phyloP scores from a whole-genome alignment of 2,329 filamentous ascomycete species.

The Colletotrichum agaves region DNA sequence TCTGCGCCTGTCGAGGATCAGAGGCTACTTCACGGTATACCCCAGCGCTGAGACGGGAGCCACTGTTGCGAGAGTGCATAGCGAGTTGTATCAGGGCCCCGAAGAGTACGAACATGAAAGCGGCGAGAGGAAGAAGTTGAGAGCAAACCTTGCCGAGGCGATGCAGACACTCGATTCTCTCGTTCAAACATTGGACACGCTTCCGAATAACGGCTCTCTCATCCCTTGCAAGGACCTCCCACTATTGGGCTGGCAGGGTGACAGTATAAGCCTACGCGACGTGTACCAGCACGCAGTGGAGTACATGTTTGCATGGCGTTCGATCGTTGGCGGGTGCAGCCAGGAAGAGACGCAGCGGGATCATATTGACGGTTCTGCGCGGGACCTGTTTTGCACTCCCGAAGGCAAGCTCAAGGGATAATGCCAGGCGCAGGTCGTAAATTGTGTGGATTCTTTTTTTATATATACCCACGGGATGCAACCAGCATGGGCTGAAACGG shows the following conservation, averaged over 20 bases:
- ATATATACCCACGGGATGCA: conserved; percentile 36
- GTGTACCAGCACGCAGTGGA: conserved; percentile 57
- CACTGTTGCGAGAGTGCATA: conserved; percentile 78
- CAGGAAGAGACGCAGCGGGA: conserved; percentile 44
- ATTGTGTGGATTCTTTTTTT: conserved; percentile 27
- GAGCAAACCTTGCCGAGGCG: conserved; percentile 42
- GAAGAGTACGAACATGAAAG: conserved; percentile 68
- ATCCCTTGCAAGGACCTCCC: conserved; percentile 61
- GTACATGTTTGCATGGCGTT: conserved; percentile 70
- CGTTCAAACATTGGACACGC: conserved; percentile 59
- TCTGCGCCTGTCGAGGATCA: conserved; percentile 78
- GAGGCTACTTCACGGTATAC: conserved; percentile 84
- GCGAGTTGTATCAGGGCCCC: conserved; percentile 76
- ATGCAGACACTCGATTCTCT: conserved; percentile 47
- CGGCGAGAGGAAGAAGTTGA: conserved; percentile 38
- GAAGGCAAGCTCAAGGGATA: conserved; percentile 41
- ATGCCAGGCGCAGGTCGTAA: conserved; percentile 41
- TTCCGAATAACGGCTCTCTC: conserved; percentile 56
- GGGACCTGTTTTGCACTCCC: conserved; percentile 72
- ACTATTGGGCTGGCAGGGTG: conserved; percentile 73
- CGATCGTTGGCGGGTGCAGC: conserved; percentile 74
- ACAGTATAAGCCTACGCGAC: conserved; percentile 50
- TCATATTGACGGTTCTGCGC: conserved; percentile 53
- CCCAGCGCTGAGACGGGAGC: conserved; percentile 68
- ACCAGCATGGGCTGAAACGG: conserved; percentile 10